Conservation (phyloP, 352 stramenopile species). For the Phytophthora fragariae region DNA sequence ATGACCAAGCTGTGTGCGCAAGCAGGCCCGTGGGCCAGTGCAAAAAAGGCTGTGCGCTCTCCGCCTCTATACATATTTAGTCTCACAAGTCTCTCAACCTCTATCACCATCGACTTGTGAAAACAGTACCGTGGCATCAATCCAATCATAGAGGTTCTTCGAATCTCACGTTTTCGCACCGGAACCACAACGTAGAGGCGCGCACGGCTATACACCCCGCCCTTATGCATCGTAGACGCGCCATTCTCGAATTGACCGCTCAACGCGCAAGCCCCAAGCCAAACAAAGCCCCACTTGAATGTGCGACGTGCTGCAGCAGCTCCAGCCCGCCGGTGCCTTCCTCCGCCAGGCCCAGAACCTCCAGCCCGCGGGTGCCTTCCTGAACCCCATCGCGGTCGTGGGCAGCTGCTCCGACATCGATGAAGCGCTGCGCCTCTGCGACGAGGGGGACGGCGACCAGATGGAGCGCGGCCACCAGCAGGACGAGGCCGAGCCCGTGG, state of each 20-base stretch:
- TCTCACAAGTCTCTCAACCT: conserved; percentile 6
- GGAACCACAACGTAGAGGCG: conserved; percentile 31
- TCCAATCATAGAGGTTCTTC: conserved; percentile 4
- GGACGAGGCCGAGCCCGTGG: conserved; percentile 25
- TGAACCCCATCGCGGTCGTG: conserved; percentile 28
- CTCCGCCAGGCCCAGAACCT: conserved; percentile 26
- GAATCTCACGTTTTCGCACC: conserved; percentile 29
- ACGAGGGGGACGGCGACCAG: conserved; percentile 21
- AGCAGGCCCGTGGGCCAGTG: background rate
- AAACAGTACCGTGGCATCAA: background rate
- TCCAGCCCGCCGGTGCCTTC: conserved; percentile 49
- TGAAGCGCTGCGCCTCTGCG: conserved; percentile 26
- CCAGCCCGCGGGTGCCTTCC: background rate
- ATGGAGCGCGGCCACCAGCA: conserved; percentile 9
- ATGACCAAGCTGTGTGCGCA: conserved; percentile 5
- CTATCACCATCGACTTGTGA: background rate
- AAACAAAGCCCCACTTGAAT: conserved; percentile 23
- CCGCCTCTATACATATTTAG: conserved; percentile 16
- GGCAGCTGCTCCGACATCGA: conserved; percentile 42
- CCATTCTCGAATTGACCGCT: conserved; percentile 28
- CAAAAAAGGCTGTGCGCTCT: conserved; percentile 10
- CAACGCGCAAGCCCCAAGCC: conserved; percentile 21
- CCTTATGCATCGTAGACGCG: conserved; percentile 27
- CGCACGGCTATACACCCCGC: background rate
- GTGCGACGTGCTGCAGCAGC: conserved; percentile 32